Percentiles rank a stretch among this genome's conserved stretches.
Conservation (phyloP, 179 eudicot genomes). For the Beta macrorhiza region DNA sequence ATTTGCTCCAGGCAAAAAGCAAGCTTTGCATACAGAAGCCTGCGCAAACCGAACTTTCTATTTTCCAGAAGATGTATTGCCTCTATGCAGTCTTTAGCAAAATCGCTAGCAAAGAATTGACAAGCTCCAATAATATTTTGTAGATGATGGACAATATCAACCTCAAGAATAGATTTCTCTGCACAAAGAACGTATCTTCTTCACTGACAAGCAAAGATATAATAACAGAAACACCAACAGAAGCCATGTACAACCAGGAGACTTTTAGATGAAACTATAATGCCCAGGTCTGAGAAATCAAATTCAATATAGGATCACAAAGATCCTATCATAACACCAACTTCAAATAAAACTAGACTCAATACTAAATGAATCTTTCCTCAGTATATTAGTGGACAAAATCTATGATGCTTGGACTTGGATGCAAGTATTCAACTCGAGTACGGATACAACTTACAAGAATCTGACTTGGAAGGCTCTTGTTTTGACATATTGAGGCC, state of each 20-base stretch:
- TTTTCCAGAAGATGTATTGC: constrained; percentile 60
- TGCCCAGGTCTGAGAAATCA: background rate
- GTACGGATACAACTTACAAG: background rate
- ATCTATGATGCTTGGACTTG: background rate
- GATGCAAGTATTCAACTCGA: background rate
- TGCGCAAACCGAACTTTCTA: constrained; percentile 46
- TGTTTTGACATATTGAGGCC: background rate
- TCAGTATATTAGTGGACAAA: background rate
- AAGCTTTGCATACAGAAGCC: constrained; percentile 74
- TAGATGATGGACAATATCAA: constrained; percentile 40
- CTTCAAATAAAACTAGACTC: background rate
- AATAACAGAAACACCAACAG: background rate
- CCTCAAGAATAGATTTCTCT: constrained; percentile 51
- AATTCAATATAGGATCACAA: background rate
- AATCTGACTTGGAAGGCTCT: background rate
- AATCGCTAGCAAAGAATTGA: constrained; percentile 43
- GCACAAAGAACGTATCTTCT: constrained; percentile 32
- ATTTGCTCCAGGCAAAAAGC: constrained; percentile 75
- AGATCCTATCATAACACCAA: background rate
- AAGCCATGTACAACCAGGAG: background rate
- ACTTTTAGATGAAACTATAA: background rate
- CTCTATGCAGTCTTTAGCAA: constrained; percentile 60
- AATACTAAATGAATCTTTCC: background rate
- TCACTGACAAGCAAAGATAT: constrained; percentile 7
- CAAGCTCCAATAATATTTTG: constrained; percentile 60